Evolutionary conservation across 257 asterid species (phyloP).

Genomic region (Catharanthus roseus): DNA sequence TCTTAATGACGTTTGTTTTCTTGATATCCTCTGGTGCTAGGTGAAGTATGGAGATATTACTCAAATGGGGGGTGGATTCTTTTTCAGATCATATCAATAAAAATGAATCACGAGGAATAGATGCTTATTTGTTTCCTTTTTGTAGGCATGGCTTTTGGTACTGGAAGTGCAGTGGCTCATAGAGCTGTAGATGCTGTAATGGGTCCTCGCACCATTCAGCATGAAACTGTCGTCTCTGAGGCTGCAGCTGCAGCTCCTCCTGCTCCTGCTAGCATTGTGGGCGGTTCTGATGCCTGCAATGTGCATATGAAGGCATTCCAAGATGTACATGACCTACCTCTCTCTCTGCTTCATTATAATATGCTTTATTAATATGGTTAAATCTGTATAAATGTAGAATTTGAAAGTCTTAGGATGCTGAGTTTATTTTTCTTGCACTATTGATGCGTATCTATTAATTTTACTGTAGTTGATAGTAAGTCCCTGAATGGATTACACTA

Average conservation of each 20-base stretch:
- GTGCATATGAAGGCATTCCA: constrained; percentile 64
- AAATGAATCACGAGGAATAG: neutral
- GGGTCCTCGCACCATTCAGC: constrained; percentile 78
- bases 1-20: neutral
- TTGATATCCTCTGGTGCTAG: neutral
- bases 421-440: neutral
- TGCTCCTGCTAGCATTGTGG: constrained; percentile 33
- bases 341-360: neutral
- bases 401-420: neutral
- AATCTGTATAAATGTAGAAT: too few relatives aligned
- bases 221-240: constrained; percentile 51
- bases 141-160: constrained; percentile 66
- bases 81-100: neutral
- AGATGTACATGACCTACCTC: constrained; percentile 41
- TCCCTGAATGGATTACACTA: neutral
- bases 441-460: neutral
- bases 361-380: neutral
- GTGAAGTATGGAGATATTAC: neutral
- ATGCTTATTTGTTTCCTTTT: neutral
- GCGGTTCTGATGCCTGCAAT: constrained; percentile 54
- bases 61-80: neutral
- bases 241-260: constrained; percentile 34
- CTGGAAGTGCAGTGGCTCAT: constrained; percentile 70
- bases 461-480: neutral
- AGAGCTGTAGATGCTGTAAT: constrained; percentile 68